Base-by-base conservation (phyloP, 352 stramenopile genomes). In the Phytophthora syringae region DNA sequence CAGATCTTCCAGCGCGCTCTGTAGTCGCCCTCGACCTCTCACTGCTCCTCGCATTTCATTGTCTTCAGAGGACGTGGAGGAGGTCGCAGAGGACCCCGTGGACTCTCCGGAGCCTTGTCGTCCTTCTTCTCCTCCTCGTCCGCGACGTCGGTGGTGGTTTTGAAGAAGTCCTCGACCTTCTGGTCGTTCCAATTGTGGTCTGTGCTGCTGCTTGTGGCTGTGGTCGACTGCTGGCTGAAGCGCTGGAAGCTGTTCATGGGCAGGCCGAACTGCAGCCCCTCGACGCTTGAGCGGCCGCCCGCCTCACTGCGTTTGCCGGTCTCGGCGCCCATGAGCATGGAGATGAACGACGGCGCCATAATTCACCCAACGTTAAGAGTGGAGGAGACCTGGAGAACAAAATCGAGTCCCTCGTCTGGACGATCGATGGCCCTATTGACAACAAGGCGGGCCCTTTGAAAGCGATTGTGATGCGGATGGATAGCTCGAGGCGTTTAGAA, bases 261-360 rank as follows among this genome's bases (percentile, higher is more conserved):
- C 54, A 81, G 65, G 1, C 70, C 66, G 56, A 76, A 76, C 48
- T 79, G 69, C n/a, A 74, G 52, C 32, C 68, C 68, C 15, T 75
- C 65, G 11, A 48, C 13, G 6, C 63, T 58, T 6, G 47, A 30
- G 15, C 55, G 61, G 9, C 52, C 59, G 7, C 59, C 64, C 43
- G 39, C 18, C 52, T 18, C 15, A 45, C 40, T 45, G 18, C 47
- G 52, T 58, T 71, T 71, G 47, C n/a, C n/a, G n/a, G n/a, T n/a
- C n/a, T 76, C 60, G 44, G 53, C 60, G 52, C 51, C 52, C 74
- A 88, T 82, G 53, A 88, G 72, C 76, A 81, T 75, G 30, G 79
- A 82, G 51, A 88, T 75, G 64, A 88, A 88, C 56, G 79, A 86
- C 56, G 79, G 77, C 67, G 79, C 63, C 79, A 88, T 88, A 25